Percentiles rank a stretch among this genome's conserved stretches.
Conservation (phyloP, 176 grass and related monocot genomes). For the Neostapfia colusana region DNA sequence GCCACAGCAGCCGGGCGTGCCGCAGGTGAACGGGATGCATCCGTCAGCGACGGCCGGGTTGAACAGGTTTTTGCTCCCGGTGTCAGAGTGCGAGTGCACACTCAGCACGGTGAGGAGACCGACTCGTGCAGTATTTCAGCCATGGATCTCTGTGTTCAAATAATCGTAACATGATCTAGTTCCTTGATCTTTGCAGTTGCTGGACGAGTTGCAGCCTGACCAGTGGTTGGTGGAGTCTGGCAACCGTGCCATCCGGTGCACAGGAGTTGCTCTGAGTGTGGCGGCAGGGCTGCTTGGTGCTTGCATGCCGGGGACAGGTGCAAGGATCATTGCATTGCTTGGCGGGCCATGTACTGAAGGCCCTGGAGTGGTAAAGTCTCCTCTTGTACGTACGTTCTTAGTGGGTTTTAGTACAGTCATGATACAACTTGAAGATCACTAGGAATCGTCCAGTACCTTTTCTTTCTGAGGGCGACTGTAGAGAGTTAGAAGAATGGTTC, state of each 20-base stretch:
- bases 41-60: conserved; percentile 44
- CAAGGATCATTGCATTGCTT: conserved; percentile 82
- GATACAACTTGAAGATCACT: conserved; percentile 12
- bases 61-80: conserved; percentile 83
- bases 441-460: conserved; percentile 16
- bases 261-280: conserved; percentile 85
- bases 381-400: conserved; percentile 23
- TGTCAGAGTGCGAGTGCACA: conserved; percentile 80
- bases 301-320: conserved; percentile 82
- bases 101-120: conserved; percentile 69
- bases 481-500: background rate
- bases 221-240: conserved; percentile 81
- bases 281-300: conserved; percentile 90
- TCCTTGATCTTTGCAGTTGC: conserved; percentile 52
- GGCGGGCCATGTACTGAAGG: conserved; percentile 90
- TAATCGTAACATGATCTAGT: conserved; percentile 16
- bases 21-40: conserved; percentile 64
- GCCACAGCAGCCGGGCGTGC: conserved; percentile 37
- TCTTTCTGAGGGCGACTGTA: background rate
- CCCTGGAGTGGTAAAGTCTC: conserved; percentile 84
- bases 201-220: conserved; percentile 90
- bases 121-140: background rate
- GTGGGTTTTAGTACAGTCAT: conserved; percentile 10
- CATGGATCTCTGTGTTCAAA: background rate
- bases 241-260: conserved; percentile 79